These are phyloP conservation scores for Phaeomoniella chlamydospora DNA, from an alignment of 2,329 filamentous ascomycete genomes.

Conservation along the genomic window DNA sequence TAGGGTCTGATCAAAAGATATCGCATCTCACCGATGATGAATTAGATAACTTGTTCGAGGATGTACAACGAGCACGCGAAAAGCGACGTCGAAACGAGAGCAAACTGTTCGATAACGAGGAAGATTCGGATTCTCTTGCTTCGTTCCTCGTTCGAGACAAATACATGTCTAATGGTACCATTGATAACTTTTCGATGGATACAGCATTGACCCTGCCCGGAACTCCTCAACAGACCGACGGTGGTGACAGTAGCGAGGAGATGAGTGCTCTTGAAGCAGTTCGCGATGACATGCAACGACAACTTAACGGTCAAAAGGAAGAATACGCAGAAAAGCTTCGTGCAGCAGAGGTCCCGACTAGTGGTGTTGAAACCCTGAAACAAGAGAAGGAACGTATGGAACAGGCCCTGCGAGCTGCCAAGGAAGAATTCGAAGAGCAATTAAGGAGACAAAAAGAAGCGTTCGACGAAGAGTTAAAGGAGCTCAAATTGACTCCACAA, in stretches of 20 bases:
- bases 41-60: constrained; percentile 82
- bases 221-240: constrained; percentile 61
- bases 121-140: constrained; percentile 77
- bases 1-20: constrained; percentile 86
- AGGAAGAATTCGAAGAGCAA: constrained; percentile 79
- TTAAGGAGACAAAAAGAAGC: constrained; percentile 69
- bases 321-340: constrained; percentile 68
- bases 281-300: constrained; percentile 68
- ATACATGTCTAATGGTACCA: constrained; percentile 83
- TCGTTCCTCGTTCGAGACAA: constrained; percentile 87
- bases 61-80: constrained; percentile 77
- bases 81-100: constrained; percentile 55
- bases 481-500: constrained; percentile 46
- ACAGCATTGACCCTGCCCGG: constrained; percentile 89
- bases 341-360: constrained; percentile 55
- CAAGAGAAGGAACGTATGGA: constrained; percentile 78
- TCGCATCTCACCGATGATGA: constrained; percentile 85
- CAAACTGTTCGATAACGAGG: constrained; percentile 47
- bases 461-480: constrained; percentile 72
- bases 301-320: constrained; percentile 72
- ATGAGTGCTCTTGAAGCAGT: constrained; percentile 54
- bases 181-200: constrained; percentile 93
- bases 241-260: constrained; percentile 16
- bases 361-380: constrained; percentile 67
- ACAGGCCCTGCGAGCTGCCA: constrained; percentile 59